A percentile compares a stretch with the other conserved stretches of the same genome.
phyloP scores from a whole-genome alignment of 2,329 filamentous ascomycete species.

The Akanthomyces uredinophilus region DNA sequence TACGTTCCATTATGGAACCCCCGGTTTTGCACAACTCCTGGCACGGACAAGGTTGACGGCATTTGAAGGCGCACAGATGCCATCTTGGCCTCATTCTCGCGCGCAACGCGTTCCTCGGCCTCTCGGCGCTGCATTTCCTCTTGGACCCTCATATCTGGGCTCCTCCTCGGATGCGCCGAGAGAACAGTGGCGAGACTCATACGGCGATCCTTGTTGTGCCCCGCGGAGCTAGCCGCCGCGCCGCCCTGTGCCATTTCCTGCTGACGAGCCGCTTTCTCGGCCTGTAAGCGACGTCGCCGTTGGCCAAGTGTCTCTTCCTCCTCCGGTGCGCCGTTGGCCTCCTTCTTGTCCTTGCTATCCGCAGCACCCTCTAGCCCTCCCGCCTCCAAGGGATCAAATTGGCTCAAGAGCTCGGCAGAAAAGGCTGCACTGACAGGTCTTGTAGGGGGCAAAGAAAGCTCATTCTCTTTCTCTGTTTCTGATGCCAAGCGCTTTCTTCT shows the following conservation, averaged over 20 bases:
- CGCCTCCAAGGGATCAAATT: slow-evolving; percentile 51
- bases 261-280: slow-evolving; percentile 59
- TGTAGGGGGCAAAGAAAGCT: slow-evolving; percentile 43
- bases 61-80: slow-evolving; percentile 45
- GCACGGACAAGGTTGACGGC: slow-evolving; percentile 35
- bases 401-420: slow-evolving; percentile 61
- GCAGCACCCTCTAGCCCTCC: slow-evolving; percentile 33
- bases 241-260: slow-evolving; percentile 43
- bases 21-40: slow-evolving; percentile 32
- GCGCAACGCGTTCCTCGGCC: slow-evolving; percentile 35
- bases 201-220: slow-evolving; percentile 24
- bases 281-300: slow-evolving; percentile 67
- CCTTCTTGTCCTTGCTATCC: slow-evolving; percentile 29
- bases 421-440: slow-evolving; percentile 62
- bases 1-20: slow-evolving; percentile 49
- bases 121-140: slow-evolving; percentile 38
- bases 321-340: slow-evolving; percentile 32
- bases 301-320: slow-evolving; percentile 78
- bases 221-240: slow-evolving; percentile 15
- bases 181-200: slow-evolving; percentile 59
- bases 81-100: slow-evolving; percentile 45
- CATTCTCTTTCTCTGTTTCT: slow-evolving; percentile 42
- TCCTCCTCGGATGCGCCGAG: slow-evolving; percentile 36
- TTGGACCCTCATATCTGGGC: slow-evolving; percentile 34
- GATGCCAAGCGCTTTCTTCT: slow-evolving; percentile 58